A percentile compares a stretch with the other conserved stretches of the same genome.
Conservation (phyloP, 2,329 filamentous ascomycete genomes). For the Fusarium sacchari region DNA sequence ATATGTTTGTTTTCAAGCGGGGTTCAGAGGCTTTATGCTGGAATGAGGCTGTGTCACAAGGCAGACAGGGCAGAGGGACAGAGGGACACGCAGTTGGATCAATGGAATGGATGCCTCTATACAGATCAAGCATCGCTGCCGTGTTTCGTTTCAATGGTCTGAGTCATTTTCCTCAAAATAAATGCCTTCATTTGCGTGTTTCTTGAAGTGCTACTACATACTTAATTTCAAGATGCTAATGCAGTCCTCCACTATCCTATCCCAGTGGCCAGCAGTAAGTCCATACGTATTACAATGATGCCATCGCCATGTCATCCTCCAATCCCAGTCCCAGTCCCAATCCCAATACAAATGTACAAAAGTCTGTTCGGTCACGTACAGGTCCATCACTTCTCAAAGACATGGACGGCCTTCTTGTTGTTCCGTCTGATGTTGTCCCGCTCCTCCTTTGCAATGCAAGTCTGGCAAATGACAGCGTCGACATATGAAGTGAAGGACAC, state of each 20-base stretch:
- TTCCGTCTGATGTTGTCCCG: constrained; percentile 2
- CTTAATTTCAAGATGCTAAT: background rate
- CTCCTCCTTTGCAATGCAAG: constrained; percentile 8
- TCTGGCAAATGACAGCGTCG: constrained; percentile 8
- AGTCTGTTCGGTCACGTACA: background rate
- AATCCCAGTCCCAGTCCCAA: background rate
- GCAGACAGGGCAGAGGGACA: background rate
- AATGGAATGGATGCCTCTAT: background rate
- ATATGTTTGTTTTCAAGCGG: background rate
- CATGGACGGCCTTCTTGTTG: background rate
- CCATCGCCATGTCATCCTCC: background rate
- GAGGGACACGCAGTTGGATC: background rate
- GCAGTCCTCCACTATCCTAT: background rate
- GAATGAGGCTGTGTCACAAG: background rate
- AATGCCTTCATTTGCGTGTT: background rate
- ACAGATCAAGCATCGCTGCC: background rate
- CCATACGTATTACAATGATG: background rate
- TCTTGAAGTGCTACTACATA: background rate
- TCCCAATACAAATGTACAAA: background rate
- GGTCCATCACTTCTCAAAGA: background rate
- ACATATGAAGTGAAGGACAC: constrained; percentile 30
- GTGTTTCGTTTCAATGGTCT: background rate
- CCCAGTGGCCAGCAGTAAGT: background rate
- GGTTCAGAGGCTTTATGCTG: constrained; percentile 9
- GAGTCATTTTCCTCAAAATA: background rate